Evolutionary conservation across 129 eudicot genomes (phyloP), one percentile per base, ranked within the genome.

Genomic region (Ambrosia artemisiifolia): DNA sequence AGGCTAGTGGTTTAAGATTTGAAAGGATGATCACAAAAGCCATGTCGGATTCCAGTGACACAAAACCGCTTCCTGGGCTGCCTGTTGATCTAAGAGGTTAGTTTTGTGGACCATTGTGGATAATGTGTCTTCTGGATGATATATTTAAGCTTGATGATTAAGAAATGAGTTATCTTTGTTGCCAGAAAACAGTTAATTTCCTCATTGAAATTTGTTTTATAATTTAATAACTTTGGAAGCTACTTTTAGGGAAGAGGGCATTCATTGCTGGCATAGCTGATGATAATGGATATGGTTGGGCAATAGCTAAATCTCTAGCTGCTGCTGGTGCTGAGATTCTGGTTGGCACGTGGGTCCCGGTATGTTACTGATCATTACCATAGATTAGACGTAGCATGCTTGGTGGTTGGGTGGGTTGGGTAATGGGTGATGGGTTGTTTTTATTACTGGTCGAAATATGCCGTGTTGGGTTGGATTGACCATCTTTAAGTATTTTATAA

Each of bases 261-360:
- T 93, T 89, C 78, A 87, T 93, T 75, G 98, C 98, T 65, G 98
- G 98, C 40, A 65, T 89, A 67, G 96, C 98, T 57, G 98, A 93
- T 82, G 98, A 93, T 79, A 93, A 89, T 80, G 98, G 98, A 35
- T 93, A 93, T 80, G 98, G 98, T 46, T 93, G 98, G 98, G 98
- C 98, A 64, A 89, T 93, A 40, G 98, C 98, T 40, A 93, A 89
- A 84, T 87, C 98, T 73, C 86, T 93, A 65, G 96, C 96, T 32
- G 98, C 98, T 83, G 98, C 98, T 12, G 98, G 98, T 60, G 98
- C 98, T 68, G 96, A 93, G 81, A 87, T 93, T 75, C 96, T 93
- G 57, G 90, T 93, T 87, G 98, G 98, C 54, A 93, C 98, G 17
- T 93, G 98, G 98, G 98, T 93, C 55, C 98, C 98, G 28, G 98